phyloP scores from a whole-genome alignment of 169 alveolate species.

The Plasmodium coatneyi region DNA sequence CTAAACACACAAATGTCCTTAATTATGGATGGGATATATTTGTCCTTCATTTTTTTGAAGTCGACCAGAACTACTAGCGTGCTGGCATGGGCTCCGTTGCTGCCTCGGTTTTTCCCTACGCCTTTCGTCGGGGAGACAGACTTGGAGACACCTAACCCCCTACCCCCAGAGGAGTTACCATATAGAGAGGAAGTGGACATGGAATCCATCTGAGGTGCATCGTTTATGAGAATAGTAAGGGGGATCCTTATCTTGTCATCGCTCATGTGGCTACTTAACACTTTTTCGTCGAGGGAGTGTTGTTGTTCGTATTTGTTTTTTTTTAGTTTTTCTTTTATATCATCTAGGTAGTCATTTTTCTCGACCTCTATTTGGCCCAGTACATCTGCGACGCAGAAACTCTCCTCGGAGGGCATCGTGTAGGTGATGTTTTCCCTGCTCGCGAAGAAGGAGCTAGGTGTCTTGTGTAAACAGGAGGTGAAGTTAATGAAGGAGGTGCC shows the following conservation, averaged over 20 bases:
- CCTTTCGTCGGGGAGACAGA: not conserved
- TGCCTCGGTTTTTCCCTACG: not conserved
- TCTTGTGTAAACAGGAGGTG: constrained; percentile 20
- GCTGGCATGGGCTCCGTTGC: not conserved
- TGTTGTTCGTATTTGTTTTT: not conserved
- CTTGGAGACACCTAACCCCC: not conserved
- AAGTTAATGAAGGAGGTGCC: constrained; percentile 5
- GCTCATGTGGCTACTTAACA: not conserved
- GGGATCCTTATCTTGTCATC: constrained; percentile 38
- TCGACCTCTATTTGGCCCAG: constrained; percentile 13
- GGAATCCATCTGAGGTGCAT: not conserved
- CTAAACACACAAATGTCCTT: constrained; percentile 39
- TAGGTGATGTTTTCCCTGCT: constrained; percentile 23
- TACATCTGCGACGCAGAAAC: constrained; percentile 32
- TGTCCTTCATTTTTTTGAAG: constrained; percentile 44
- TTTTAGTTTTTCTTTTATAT: not conserved
- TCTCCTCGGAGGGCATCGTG: constrained; percentile 53
- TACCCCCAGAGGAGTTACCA: not conserved
- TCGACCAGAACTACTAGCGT: constrained; percentile 45
- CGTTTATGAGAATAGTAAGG: constrained; percentile 15
- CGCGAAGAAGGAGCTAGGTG: constrained; percentile 17
- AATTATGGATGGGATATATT: constrained; percentile 34
- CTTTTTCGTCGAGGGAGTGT: not conserved
- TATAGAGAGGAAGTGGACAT: not conserved
- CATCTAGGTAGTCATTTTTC: not conserved